Base-by-base conservation (phyloP, 192 early-diverging fungal species). In the Backusella mclennaniae region DNA sequence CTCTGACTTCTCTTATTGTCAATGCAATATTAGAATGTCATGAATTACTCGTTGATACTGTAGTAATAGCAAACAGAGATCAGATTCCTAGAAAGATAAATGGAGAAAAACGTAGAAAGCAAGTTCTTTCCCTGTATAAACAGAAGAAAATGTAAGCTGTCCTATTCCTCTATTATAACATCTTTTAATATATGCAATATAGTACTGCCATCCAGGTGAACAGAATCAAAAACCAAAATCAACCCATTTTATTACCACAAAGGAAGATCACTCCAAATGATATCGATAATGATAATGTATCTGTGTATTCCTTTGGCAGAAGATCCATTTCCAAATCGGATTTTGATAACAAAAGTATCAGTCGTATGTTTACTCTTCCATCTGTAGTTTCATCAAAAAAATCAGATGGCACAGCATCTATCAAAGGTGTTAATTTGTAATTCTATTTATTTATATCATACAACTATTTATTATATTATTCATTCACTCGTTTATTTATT, bases 211-310 rank as follows among this genome's bases (percentile, higher is more conserved):
- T 75, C 3, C 67, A 74, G 12, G 67, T 79, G 6, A 75, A 67
- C 59, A 73, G 76, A 23, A 82, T 82, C 39, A 82, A 77, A 26
- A 82, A 82, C 29, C 80, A 82, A 75, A 73, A 75, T 26, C 66
- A 77, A 15, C 76, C 80, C 26, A 49, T 78, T 8, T 42, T 26
- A 31, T 31, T 82, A 19, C 78, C 78, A 36, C 66, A 79, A 33
- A 74, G 72, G 53, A 33, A 38, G 7, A 49, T 63, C 11, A 53
- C 56, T n/a, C 52, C 35, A 26, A 38, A 17, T 29, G 56, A 59
- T 15, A 15, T 71, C 8, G 26, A 81, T 33, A 75, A 74, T 41
- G 76, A 82, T 53, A 66, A 63, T 41, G 35, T 35, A 2, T 79
- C 77, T 6, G 39, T 79, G 7, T 31, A 46, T 17, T 71, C 70